These are phyloP conservation scores for Bolboschoenoplectus hybrid DNA, from an alignment of 202 grass and related monocot species.

Conservation along the genomic window DNA sequence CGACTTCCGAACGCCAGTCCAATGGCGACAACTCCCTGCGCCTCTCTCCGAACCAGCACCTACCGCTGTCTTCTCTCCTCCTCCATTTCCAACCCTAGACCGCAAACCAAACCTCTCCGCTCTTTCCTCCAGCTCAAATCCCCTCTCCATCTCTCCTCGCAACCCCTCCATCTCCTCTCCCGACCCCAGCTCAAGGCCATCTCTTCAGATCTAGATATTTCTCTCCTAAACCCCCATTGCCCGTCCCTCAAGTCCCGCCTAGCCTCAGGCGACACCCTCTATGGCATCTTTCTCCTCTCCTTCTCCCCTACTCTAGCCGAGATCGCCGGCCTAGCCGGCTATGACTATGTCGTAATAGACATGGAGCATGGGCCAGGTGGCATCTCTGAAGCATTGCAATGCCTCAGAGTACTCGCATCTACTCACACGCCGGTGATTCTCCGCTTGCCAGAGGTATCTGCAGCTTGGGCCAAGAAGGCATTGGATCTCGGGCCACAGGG, in stretches of 20 bases:
- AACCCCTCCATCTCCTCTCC: conserved; percentile 3
- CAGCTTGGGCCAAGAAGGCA: conserved; percentile 91
- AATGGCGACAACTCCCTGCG: background rate
- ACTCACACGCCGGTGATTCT: conserved; percentile 63
- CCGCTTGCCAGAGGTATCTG: conserved; percentile 65
- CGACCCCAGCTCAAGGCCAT: background rate
- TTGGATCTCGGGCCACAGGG: conserved; percentile 86
- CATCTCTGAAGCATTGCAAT: conserved; percentile 70
- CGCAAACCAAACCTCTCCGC: too few species aligned
- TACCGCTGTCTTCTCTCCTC: conserved; percentile 40
- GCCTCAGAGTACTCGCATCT: conserved; percentile 81
- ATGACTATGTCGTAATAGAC: conserved; percentile 88
- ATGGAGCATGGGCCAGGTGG: conserved; percentile 90
- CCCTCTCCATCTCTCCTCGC: conserved; percentile 19
- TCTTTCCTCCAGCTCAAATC: background rate
- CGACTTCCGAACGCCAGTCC: background rate
- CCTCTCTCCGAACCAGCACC: background rate
- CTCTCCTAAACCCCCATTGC: conserved; percentile 42
- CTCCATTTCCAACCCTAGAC: conserved; percentile 27
- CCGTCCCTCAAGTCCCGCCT: conserved; percentile 70
- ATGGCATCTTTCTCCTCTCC: conserved; percentile 87
- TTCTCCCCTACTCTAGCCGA: conserved; percentile 81
- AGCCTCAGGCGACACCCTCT: conserved; percentile 67
- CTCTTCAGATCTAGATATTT: conserved; percentile 36
- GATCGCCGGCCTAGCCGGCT: conserved; percentile 75